These are phyloP conservation scores for Sporothrix dimorphospora DNA, from an alignment of 2,329 filamentous ascomycete genomes.

Conservation along the genomic window DNA sequence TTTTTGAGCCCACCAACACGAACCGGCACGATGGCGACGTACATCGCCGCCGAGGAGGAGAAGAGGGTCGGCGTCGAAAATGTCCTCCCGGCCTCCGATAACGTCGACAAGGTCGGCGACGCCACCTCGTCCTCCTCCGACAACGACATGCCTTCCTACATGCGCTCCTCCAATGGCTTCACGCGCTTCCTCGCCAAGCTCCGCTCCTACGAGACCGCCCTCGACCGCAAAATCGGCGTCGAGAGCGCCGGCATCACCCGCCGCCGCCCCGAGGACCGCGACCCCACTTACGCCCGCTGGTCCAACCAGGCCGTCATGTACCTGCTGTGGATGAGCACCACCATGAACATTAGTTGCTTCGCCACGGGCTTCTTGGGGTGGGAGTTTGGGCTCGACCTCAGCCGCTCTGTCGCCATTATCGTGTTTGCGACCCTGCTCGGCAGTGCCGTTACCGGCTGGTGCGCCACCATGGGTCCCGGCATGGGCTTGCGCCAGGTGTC, in stretches of 20 bases:
- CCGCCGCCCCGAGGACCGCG: constrained; percentile 49
- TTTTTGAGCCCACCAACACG: not conserved
- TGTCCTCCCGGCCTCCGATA: constrained; percentile 7
- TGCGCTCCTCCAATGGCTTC: constrained; percentile 28
- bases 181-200: constrained; percentile 43
- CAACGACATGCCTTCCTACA: constrained; percentile 28
- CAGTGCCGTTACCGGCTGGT: constrained; percentile 49
- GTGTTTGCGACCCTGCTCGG: constrained; percentile 53
- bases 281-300: constrained; percentile 44
- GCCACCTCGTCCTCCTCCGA: constrained; percentile 1
- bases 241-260: constrained; percentile 53
- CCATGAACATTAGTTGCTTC: constrained; percentile 56
- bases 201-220: constrained; percentile 47
- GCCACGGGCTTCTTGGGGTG: constrained; percentile 55
- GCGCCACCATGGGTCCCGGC: constrained; percentile 54
- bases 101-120: constrained; percentile 10
- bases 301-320: constrained; percentile 53
- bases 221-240: constrained; percentile 53
- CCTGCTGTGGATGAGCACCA: constrained; percentile 55
- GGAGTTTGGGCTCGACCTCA: constrained; percentile 52
- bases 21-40: constrained; percentile 25
- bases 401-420: constrained; percentile 49
- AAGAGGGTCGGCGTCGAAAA: constrained; percentile 30
- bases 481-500: constrained; percentile 57
- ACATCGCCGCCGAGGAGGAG: constrained; percentile 31